These are phyloP conservation scores for Saksenaea oblongispora DNA, from an alignment of 371 early-diverging fungal species.

Conservation along the genomic window DNA sequence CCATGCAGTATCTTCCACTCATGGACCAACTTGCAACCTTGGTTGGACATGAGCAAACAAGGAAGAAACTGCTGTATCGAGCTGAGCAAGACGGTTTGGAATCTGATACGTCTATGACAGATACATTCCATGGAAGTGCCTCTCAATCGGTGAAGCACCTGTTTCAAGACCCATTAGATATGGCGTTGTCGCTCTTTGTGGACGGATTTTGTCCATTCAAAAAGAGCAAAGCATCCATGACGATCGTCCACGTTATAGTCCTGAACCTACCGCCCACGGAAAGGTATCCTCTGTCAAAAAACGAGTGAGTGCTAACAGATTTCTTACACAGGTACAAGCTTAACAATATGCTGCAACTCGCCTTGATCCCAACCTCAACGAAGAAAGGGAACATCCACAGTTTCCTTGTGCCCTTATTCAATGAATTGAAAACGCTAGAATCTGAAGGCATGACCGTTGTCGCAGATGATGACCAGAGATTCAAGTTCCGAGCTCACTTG, in stretches of 20 bases:
- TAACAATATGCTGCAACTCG: constrained; percentile 8
- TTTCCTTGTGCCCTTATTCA: constrained; percentile 7
- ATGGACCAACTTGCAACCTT: constrained; percentile 4
- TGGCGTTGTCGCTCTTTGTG: constrained; percentile 2
- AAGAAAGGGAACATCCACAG: neutral
- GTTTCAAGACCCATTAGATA: neutral
- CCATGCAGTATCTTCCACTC: constrained; percentile 5
- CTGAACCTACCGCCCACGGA: constrained; percentile 6
- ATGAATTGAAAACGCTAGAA: constrained; percentile 6
- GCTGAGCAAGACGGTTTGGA: neutral
- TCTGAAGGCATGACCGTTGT: neutral
- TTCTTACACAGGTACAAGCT: neutral
- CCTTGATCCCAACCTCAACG: neutral
- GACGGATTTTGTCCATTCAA: constrained; percentile 12
- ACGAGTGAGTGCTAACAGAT: neutral
- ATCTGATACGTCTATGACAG: neutral
- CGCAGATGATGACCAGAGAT: neutral
- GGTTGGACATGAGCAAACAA: neutral
- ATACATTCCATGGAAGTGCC: constrained; percentile 9
- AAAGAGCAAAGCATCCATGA: neutral
- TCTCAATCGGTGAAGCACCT: neutral
- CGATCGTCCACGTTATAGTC: constrained; percentile 6
- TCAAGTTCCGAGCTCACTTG: constrained; percentile 1
- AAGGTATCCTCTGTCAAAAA: neutral
- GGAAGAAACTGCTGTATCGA: neutral